phyloP scores from a whole-genome alignment of 75 land plant genomes.

The Chamaecyparis obtusa region DNA sequence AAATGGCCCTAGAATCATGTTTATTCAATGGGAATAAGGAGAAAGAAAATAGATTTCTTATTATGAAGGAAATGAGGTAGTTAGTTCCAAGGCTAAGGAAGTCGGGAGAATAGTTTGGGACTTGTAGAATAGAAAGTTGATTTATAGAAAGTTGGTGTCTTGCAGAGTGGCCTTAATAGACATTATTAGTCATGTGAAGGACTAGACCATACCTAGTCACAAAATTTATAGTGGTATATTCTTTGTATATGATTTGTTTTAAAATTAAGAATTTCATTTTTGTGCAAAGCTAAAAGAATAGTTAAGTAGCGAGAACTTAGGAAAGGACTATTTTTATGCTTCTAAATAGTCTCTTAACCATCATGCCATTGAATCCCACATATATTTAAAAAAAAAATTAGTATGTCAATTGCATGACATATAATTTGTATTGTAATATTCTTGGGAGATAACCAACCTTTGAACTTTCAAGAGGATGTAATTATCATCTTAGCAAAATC shows the following conservation, averaged over 20 bases:
- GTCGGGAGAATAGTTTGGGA: conserved; percentile 3
- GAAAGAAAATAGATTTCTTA: not conserved
- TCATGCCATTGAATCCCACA: not conserved
- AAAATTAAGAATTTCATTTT: not conserved
- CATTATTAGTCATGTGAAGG: conserved; percentile 10
- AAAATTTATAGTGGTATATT: not conserved
- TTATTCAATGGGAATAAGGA: not conserved
- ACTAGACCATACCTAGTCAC: not conserved
- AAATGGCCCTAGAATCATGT: too few relatives aligned
- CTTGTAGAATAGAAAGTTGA: conserved; percentile 22
- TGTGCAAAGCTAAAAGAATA: not conserved
- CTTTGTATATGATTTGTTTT: not conserved
- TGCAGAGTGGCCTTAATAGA: conserved; percentile 19
- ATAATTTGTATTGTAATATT: too few relatives aligned
- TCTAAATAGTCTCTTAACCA: not conserved
- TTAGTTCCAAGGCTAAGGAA: not conserved
- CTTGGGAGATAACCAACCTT: not conserved
- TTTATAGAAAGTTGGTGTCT: conserved; percentile 18
- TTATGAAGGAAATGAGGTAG: conserved; percentile 11
- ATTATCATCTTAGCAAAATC: not conserved
- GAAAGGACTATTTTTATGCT: not conserved
- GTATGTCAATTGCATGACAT: too few relatives aligned
- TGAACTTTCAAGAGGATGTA: not conserved
- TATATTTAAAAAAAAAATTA: too few relatives aligned
- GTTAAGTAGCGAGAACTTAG: not conserved